Conservation (phyloP, 1,139 yeast genomes). For the Saccharomyces pastorianus region DNA sequence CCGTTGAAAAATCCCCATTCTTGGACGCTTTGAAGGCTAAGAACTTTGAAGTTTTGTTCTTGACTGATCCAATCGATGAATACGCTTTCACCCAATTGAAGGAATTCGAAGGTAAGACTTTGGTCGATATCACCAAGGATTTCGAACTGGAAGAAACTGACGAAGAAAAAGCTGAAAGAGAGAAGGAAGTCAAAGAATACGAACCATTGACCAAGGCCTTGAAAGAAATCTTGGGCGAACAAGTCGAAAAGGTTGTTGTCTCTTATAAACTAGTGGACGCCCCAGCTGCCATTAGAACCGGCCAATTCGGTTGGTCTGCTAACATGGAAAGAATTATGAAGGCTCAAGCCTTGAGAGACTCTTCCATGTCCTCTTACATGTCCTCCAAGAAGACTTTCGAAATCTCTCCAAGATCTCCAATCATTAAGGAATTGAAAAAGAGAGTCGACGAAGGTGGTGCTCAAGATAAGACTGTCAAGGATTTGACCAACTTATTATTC, state of each 20-base stretch:
- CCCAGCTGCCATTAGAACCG: constrained; percentile 99
- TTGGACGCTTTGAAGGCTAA: constrained; percentile 97
- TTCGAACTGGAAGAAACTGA: constrained; percentile 98
- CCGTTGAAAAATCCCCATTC: constrained; percentile 98
- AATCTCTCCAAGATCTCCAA: constrained; percentile 93
- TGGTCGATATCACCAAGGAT: constrained; percentile 98
- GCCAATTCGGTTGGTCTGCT: constrained; percentile 99
- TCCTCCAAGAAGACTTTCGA: constrained; percentile 98
- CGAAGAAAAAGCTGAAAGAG: constrained; percentile 92
- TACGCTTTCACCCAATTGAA: constrained; percentile 98
- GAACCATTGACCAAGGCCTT: constrained; percentile 92
- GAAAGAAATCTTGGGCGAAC: constrained; percentile 95
- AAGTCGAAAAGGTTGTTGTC: constrained; percentile 98
- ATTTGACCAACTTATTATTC: constrained; percentile 88
- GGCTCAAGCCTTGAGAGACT: constrained; percentile 99
- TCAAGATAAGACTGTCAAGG: constrained; percentile 97
- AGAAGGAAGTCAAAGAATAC: constrained; percentile 82
- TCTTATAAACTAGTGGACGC: constrained; percentile 96
- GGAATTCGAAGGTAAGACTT: constrained; percentile 98
- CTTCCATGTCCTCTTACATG: constrained; percentile 98
- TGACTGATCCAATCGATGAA: constrained; percentile 99
- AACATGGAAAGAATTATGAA: constrained; percentile 99
- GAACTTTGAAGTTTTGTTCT: constrained; percentile 94
- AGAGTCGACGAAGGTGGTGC: constrained; percentile 97
- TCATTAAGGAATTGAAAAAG: constrained; percentile 88